These are phyloP conservation scores for Ulvella scutata DNA, from an alignment of 139 green algal genomes.

Conservation along the genomic window DNA sequence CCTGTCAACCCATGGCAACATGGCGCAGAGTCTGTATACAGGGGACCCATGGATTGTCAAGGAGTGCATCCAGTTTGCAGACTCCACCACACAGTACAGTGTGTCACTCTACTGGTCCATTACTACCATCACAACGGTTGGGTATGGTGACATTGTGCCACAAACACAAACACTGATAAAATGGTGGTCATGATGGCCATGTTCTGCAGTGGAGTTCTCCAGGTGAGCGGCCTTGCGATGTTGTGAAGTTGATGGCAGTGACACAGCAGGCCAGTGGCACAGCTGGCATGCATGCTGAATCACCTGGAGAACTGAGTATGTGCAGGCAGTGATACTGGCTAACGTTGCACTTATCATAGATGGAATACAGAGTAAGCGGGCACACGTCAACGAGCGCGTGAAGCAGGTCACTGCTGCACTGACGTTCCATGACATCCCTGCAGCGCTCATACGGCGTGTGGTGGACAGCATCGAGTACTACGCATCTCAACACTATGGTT, in stretches of 20 bases:
- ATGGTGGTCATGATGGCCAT: constrained; percentile 4
- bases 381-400: not conserved
- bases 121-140: constrained; percentile 58
- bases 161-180: constrained; percentile 36
- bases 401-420: not conserved
- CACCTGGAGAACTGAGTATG: not conserved
- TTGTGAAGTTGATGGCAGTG: too few relatives aligned
- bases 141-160: constrained; percentile 52
- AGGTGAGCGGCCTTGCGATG: not conserved
- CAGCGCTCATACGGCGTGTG: not conserved
- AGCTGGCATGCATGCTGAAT: too few relatives aligned
- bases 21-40: too few relatives aligned
- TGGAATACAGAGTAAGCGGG: not conserved
- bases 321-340: not conserved
- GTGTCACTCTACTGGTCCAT: constrained; percentile 50
- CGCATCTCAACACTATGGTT: not conserved
- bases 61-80: constrained; percentile 13
- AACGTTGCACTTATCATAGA: not conserved
- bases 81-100: constrained; percentile 25
- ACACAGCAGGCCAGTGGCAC: too few relatives aligned
- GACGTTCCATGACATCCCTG: not conserved
- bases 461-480: not conserved
- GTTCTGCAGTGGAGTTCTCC: not conserved
- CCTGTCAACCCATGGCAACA: too few relatives aligned
- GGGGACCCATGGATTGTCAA: constrained; percentile 14